Base-by-base conservation (phyloP, 2,329 filamentous ascomycete genomes). In the Fusarium nematophilum region DNA sequence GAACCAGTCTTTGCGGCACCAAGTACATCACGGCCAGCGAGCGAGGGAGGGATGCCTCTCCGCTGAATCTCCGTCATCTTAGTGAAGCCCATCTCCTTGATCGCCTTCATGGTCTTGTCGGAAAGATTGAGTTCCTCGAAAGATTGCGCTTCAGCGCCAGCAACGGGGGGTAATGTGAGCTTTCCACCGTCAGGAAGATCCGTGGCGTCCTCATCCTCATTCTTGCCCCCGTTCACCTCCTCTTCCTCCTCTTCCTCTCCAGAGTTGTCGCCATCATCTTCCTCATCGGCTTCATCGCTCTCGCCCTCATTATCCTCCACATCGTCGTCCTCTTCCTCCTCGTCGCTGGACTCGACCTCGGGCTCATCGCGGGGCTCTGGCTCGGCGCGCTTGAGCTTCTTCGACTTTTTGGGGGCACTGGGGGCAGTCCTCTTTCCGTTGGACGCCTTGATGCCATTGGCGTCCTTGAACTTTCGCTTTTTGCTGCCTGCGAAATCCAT, bases 41-140 rank as follows among this genome's bases (percentile, higher is more conserved):
- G 82, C 39, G 96, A 81, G 15, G 93, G 93, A 5, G 94, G 93
- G 51, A 98, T 97, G 10, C 90, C 90, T 45, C 90, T 85, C 68
- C 87, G 86, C 76, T 98, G 95, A 66, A 98, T 97, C 74, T 95
- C 91, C 1, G 95, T 98, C 93, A 99, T 97, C 40, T 84, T 93
- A 71, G 90, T 89, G 73, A 98, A 97, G 11, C 91, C 91, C 94
- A 99, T 98, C 62, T 90, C 91, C 53, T 88, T 72, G 67, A 97
- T 93, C 8, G 93, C 93, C 78, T 90, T 87, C 83, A 93, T 90
- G 0, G 93, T 97, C 77, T 91, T 93, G 18, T 93, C 90, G 2
- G 92, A 95, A 9, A 99, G 84, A 49, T 91, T 91, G 61, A 99
- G 81, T 64, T 98, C 90, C 27, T 86, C 79, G 72, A 97, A 97